These are phyloP conservation scores for Cruciata laevipes DNA, from an alignment of 257 asterid genomes.

Conservation along the genomic window DNA sequence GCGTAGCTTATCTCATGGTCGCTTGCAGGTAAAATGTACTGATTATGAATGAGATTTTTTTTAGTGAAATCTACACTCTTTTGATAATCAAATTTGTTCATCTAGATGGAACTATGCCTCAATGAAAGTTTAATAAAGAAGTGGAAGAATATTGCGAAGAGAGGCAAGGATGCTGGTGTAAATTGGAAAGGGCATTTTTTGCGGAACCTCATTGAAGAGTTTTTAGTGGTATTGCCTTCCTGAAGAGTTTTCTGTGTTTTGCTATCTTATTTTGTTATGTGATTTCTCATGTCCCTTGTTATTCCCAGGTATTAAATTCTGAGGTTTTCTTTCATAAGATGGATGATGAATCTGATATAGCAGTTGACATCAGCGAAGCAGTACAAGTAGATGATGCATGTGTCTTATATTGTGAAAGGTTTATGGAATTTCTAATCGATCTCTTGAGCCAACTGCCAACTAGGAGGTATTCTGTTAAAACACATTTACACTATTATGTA, in stretches of 20 bases:
- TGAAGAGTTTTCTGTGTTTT: constrained; percentile 4
- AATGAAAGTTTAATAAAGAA: constrained; percentile 65
- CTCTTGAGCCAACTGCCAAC: constrained; percentile 99
- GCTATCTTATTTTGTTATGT: constrained; percentile 7
- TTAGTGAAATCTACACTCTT: neutral
- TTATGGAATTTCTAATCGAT: constrained; percentile 97
- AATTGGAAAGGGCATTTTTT: constrained; percentile 67
- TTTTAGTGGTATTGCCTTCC: constrained; percentile 55
- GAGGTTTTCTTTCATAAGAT: constrained; percentile 46
- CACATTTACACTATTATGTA: neutral
- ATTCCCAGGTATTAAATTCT: constrained; percentile 67
- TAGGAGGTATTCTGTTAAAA: constrained; percentile 49
- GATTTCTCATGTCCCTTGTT: constrained; percentile 20
- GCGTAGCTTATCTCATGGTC: constrained; percentile 91
- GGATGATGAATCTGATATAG: constrained; percentile 33
- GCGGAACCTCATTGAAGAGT: constrained; percentile 81
- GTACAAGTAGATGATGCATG: constrained; percentile 59
- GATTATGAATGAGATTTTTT: neutral
- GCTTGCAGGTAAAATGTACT: constrained; percentile 60
- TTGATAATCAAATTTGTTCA: constrained; percentile 10
- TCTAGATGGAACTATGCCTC: constrained; percentile 78
- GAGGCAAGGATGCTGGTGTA: constrained; percentile 63
- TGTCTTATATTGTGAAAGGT: constrained; percentile 85
- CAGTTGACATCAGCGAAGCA: constrained; percentile 25
- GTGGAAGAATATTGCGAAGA: constrained; percentile 77